Evolutionary conservation across 2,329 filamentous ascomycete species (phyloP), one percentile per base, ranked within the genome.

Genomic region (Lasiodiplodia hormozganensis): DNA sequence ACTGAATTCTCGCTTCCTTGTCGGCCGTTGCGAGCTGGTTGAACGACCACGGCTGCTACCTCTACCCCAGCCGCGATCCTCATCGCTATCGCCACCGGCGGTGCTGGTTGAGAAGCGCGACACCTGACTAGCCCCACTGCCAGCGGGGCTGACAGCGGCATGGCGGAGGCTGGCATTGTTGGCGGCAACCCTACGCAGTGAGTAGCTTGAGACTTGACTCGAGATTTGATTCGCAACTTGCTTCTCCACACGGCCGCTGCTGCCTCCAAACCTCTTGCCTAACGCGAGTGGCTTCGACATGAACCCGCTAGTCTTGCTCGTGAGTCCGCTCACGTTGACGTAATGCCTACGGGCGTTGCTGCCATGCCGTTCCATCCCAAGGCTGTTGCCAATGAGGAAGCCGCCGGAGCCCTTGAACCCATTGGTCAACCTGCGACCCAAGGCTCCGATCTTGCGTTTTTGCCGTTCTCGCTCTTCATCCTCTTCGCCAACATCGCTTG

Each of bases 381-480:
- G 77, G 3, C 85, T 85, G 72, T 89, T 89, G 64, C 84, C 85
- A 43, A 87, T 82, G 36, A 86, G 73, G 64, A 85, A 83, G 25
- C 83, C 82, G 18, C 80, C 80, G 1, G 74, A 75, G 38, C 79
- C 79, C 57, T 80, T 78, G 71, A 83, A 79, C 4, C 81, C 76
- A 11, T 75, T 76, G 21, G 77, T 78, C 10, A 80, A 68, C 47
- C 75, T 73, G n/a, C 76, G 72, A 28, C 73, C 69, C 8, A 80
- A 69, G 2, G 70, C 70, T 4, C 72, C 68, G 3, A 73, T 62
- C 43, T 52, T 47, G 49, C 31, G 65, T 18, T n/a, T 66, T 28
- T 68, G 64, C 2, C 18, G 23, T 11, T 65, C 62, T 12, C 16
- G 28, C 43, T 31, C 47, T 18, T 58, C 64, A 28, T 57, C 14